Conservation (phyloP, 495 filamentous ascomycete species). For the Rusavskia elegans region DNA sequence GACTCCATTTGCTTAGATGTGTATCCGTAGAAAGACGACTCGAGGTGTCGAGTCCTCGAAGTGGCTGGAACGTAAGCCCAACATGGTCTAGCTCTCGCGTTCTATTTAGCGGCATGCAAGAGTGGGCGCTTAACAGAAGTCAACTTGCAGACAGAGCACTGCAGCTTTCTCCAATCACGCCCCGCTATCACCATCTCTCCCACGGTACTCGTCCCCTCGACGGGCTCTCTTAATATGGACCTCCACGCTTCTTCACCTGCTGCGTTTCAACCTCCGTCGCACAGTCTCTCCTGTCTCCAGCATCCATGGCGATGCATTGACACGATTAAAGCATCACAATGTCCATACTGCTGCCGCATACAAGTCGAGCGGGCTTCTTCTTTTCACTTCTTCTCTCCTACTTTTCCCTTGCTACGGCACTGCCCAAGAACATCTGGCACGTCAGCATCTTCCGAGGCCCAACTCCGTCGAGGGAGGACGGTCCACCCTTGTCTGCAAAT, state of each 20-base stretch:
- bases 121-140: slow-evolving; percentile 1
- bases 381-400: not conserved
- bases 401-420: slow-evolving; percentile 6
- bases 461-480: slow-evolving; percentile 40
- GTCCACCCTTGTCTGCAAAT: slow-evolving; percentile 34
- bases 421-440: slow-evolving; percentile 13
- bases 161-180: slow-evolving; percentile 4
- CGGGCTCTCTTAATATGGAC: not conserved
- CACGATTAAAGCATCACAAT: slow-evolving; percentile 4
- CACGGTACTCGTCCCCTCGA: not conserved
- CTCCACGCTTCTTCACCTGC: not conserved
- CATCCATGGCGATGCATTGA: not conserved
- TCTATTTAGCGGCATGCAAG: slow-evolving; percentile 1
- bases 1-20: too few species aligned
- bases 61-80: not conserved
- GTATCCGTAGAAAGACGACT: too few species aligned
- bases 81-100: not conserved
- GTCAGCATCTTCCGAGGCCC: slow-evolving; percentile 38
- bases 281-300: slow-evolving; percentile 1
- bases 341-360: not conserved
- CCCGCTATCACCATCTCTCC: slow-evolving; percentile 1
- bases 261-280: slow-evolving; percentile 1
- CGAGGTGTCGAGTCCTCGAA: too few species aligned
- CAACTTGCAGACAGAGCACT: not conserved
- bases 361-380: not conserved